Base-by-base conservation (phyloP, 2,329 filamentous ascomycete genomes). In the Paradendryphiella salina region DNA sequence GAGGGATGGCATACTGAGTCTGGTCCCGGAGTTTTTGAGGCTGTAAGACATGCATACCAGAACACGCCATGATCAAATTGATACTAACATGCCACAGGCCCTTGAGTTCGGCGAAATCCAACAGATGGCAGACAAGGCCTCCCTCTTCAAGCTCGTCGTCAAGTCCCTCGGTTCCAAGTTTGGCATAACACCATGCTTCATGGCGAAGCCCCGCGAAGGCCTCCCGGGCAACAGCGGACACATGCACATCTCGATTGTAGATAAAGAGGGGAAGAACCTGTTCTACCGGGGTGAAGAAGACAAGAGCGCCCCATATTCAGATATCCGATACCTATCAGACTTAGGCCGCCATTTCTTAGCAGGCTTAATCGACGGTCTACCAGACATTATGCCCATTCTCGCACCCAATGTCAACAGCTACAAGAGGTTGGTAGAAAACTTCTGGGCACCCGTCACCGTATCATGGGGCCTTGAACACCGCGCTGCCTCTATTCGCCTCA, bases 361-460 rank as follows among this genome's bases (percentile, higher is more conserved):
- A 0, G 94, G 94, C 6, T 75, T 99, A 1, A 81, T 99, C 0
- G 87, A 90, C 18, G 94, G 93, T 11, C 81, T 99, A 3, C 90
- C 94, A 2, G 90, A 96, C 67, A 85, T 97, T 61, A 99, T 99
- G 94, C 94, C 94, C 0, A 80, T 97, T 51, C 80, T 99, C 10
- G 94, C 93, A 0, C 94, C 94, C 0, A 99, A 90, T 1, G 84
- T 99, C 68, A 99, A 99, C 80, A 96, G 90, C 55, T 99, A 99
- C 80, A 99, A 99, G 77, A 87, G 94, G 3, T 82, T 99, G 0
- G 94, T 99, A 2, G 94, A 99, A 78, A 97, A 97, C 76, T 97
- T 96, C 76, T 99, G 94, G 94, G 94, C 94, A 0, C 94, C 94
- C 0, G 94, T 99, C 5, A 96, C 93, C 0, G 94, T 97, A 0